These are phyloP conservation scores for Dendrocalamus latiflorus DNA, from an alignment of 202 grass and related monocot species.

Conservation along the genomic window DNA sequence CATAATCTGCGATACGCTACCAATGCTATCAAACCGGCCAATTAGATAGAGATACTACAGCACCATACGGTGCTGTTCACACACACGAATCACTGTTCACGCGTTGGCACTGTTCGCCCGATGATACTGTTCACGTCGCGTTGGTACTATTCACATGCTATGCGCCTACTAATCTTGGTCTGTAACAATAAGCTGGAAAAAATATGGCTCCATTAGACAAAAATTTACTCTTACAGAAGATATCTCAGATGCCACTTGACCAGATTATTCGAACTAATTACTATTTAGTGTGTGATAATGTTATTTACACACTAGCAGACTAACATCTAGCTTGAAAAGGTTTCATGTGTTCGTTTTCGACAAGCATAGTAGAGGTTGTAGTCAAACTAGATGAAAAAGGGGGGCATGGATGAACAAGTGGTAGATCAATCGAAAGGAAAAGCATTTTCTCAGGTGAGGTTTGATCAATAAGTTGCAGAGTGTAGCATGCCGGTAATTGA, in stretches of 20 bases:
- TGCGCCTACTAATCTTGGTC: too few relatives aligned
- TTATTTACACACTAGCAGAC: conserved; percentile 2
- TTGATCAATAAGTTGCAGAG: not conserved
- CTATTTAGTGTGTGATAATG: not conserved
- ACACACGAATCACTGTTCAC: too few relatives aligned
- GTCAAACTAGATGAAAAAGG: conserved; percentile 5
- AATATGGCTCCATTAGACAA: not conserved
- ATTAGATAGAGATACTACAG: too few relatives aligned
- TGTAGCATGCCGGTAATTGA: not conserved
- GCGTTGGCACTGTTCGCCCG: too few relatives aligned
- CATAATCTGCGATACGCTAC: too few relatives aligned
- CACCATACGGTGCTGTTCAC: too few relatives aligned
- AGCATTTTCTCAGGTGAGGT: not conserved
- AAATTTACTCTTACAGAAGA: not conserved
- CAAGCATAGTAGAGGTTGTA: not conserved
- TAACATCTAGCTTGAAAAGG: conserved; percentile 8
- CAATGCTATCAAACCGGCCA: too few relatives aligned
- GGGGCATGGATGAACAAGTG: not conserved
- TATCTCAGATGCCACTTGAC: not conserved
- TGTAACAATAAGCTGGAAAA: conserved; percentile 14
- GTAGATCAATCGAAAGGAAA: not conserved
- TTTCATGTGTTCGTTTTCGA: not conserved
- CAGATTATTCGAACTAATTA: not conserved
- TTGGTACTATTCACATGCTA: too few relatives aligned
- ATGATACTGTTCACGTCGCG: too few relatives aligned